Percentiles rank a stretch among this genome's conserved stretches.
Conservation (phyloP, 306 rosid genomes). For the Benincasa hispida region DNA sequence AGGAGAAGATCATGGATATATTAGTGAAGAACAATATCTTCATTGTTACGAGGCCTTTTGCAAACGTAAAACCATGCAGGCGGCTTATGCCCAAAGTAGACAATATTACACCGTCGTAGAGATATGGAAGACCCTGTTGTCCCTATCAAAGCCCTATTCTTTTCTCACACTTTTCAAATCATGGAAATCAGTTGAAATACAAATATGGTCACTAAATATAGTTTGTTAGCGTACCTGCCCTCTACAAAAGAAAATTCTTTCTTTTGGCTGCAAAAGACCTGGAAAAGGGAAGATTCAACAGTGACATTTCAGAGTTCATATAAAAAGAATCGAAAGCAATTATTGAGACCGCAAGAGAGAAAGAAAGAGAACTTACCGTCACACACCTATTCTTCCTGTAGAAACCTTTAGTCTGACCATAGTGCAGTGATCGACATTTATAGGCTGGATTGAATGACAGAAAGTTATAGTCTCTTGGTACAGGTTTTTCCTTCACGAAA, state of each 20-base stretch:
- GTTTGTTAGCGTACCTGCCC: conserved; percentile 37
- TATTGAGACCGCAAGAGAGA: neutral
- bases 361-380: conserved; percentile 23
- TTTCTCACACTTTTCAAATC: neutral
- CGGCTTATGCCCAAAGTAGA: too few species aligned
- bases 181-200: neutral
- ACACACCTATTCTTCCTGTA: conserved; percentile 20
- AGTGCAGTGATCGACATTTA: conserved; percentile 19
- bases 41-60: too few species aligned
- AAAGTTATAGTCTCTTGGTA: conserved; percentile 14
- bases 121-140: too few species aligned
- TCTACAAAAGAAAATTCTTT: conserved; percentile 40
- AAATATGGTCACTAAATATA: neutral
- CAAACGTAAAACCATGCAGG: too few species aligned
- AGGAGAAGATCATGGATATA: too few species aligned
- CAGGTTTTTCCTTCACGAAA: conserved; percentile 15
- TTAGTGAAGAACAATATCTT: too few species aligned
- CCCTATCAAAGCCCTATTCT: neutral
- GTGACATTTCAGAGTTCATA: neutral
- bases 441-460: conserved; percentile 10
- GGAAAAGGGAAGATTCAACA: conserved; percentile 5
- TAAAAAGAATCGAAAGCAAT: neutral
- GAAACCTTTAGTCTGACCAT: conserved; percentile 16
- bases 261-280: conserved; percentile 44
- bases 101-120: too few species aligned